Evolutionary conservation across 495 filamentous ascomycete species (phyloP), one percentile per base, ranked within the genome.

Genomic region (Aspergillus carlsbadensis): DNA sequence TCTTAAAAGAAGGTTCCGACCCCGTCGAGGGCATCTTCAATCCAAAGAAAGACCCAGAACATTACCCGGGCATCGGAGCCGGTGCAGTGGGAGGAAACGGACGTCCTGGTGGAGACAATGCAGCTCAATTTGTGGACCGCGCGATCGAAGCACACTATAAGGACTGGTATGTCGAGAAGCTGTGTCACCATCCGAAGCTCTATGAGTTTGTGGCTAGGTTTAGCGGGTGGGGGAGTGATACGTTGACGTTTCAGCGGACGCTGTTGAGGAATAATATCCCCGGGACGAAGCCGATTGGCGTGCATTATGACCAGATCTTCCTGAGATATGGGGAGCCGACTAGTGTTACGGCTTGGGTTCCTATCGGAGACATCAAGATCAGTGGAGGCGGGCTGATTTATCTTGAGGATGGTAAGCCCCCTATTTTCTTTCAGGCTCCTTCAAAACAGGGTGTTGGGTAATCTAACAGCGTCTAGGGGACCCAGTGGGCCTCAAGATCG

Each of bases 241-340:
- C 80, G 2, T 65, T 85, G 10, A 70, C 63, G 14, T 58, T 80
- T 29, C 69, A 72, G 40, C 68, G 79, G 14, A 78, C 78, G 0
- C 59, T 86, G 20, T 59, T 87, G 54, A 66, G 85, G 24, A 82
- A 86, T 59, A 86, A 85, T 55, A 75, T 82, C 13, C 85, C 84
- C 5, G 74, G 78, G 1, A 78, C 76, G 8, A 76, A 82, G 59
- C 79, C 82, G 0, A 87, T 83, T 51, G 82, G 81, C 0, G 80
- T 87, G 0, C 85, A 87, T 60, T 87, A 87, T 60, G 84, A 88
- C 59, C 83, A 85, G 64, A 82, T 85, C 24, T 88, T 87, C 65
- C 68, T 88, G n/a, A 65, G 84, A 1, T 62, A 80, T 56, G 84
- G 83, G 0, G 79, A 82, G 26, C 74, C 80, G 6, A 82, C 78